Conservation (phyloP, 345 rosid species). For the Sonneratia alba region DNA sequence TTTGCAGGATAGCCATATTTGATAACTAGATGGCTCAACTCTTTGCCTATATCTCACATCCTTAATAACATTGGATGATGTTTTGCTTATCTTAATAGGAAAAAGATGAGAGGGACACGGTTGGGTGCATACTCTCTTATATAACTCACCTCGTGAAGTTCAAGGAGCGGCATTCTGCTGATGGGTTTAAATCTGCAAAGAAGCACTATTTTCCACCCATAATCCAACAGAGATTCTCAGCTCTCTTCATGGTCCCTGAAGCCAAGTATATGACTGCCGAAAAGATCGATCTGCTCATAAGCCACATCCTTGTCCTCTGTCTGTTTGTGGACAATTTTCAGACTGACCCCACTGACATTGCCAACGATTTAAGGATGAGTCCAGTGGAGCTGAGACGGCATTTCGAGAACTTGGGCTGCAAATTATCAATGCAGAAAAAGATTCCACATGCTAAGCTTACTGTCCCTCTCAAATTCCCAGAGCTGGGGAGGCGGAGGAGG, state of each 20-base stretch:
- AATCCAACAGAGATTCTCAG: slow-evolving; percentile 35
- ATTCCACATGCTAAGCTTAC: slow-evolving; percentile 34
- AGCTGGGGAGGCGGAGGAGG: slow-evolving; percentile 23
- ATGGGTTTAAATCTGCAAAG: slow-evolving; percentile 44
- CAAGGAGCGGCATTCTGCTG: slow-evolving; percentile 51
- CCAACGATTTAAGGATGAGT: slow-evolving; percentile 60
- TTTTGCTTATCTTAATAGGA: background rate
- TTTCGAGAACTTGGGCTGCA: slow-evolving; percentile 73
- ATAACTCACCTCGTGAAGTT: slow-evolving; percentile 74
- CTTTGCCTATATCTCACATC: background rate
- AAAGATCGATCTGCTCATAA: slow-evolving; percentile 51
- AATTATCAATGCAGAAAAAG: slow-evolving; percentile 24
- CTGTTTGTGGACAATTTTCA: slow-evolving; percentile 61
- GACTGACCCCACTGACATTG: slow-evolving; percentile 55
- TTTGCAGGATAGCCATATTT: background rate
- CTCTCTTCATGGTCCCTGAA: slow-evolving; percentile 40
- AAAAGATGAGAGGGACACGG: slow-evolving; percentile 31
- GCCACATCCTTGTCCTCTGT: slow-evolving; percentile 70
- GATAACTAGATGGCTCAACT: background rate
- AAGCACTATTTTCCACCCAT: slow-evolving; percentile 47
- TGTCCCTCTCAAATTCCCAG: slow-evolving; percentile 59
- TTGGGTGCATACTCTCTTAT: slow-evolving; percentile 36
- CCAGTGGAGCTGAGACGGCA: slow-evolving; percentile 32
- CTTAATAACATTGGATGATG: slow-evolving; percentile 31
- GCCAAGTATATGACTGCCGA: slow-evolving; percentile 34